Conservation (phyloP, 164 flowering plant genomes). For the Liriodendron chinense region DNA sequence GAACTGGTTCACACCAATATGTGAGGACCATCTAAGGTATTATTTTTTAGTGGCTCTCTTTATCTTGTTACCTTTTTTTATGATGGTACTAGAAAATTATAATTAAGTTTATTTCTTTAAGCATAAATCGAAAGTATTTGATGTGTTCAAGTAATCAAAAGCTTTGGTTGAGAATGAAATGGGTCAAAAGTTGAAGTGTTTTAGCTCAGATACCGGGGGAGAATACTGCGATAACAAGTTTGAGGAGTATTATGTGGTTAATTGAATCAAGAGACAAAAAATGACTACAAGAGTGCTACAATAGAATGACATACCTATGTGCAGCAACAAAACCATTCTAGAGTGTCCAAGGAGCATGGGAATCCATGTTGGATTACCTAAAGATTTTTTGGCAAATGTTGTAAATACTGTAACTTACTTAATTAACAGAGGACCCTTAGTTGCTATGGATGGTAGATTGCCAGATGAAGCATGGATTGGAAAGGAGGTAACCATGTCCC, state of each 20-base stretch:
- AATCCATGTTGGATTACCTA: background rate
- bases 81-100: background rate
- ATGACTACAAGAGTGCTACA: background rate
- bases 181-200: background rate
- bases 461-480: background rate
- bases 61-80: slow-evolving; percentile 9
- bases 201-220: background rate
- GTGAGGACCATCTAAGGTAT: background rate
- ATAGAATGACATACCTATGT: background rate
- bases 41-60: background rate
- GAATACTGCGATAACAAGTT: background rate
- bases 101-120: background rate
- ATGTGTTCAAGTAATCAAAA: background rate
- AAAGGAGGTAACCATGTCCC: background rate
- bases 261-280: background rate
- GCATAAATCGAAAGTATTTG: background rate
- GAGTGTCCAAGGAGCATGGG: background rate
- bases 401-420: background rate
- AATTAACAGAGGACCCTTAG: background rate
- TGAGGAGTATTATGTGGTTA: background rate
- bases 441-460: background rate
- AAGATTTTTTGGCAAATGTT: background rate
- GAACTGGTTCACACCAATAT: slow-evolving; percentile 6
- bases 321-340: background rate
- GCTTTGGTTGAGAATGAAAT: background rate